These are phyloP conservation scores for Andalucia godoyi DNA, from an alignment of 78 protist species.

Conservation along the genomic window DNA sequence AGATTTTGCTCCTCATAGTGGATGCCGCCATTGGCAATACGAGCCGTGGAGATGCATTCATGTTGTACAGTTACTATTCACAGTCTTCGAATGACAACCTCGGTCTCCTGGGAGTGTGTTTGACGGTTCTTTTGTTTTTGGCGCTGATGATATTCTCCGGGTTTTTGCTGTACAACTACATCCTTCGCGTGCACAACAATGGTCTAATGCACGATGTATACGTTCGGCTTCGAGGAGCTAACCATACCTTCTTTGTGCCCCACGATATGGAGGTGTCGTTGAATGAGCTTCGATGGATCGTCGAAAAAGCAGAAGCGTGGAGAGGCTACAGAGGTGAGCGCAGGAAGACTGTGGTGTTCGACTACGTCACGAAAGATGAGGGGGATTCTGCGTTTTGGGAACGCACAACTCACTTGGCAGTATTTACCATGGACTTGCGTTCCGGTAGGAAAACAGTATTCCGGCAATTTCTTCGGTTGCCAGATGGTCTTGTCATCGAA, in stretches of 20 bases:
- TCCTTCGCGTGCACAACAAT: not conserved
- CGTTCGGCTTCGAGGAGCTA: too few species aligned
- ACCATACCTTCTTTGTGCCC: constrained; percentile 11
- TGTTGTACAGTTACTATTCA: not conserved
- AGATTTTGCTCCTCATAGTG: not conserved
- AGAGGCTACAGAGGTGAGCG: constrained; percentile 7
- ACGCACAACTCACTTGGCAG: not conserved
- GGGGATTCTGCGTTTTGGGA: not conserved
- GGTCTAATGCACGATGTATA: not conserved
- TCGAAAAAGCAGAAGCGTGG: not conserved
- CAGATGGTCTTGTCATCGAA: constrained; percentile 8
- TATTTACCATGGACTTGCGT: not conserved
- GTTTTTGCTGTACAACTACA: not conserved
- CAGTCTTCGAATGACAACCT: not conserved
- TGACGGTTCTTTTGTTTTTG: not conserved
- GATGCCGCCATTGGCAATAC: not conserved
- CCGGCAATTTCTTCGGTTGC: constrained; percentile 10
- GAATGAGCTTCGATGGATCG: not conserved
- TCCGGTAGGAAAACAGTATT: not conserved
- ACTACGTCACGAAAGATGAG: not conserved
- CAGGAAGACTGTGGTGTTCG: not conserved
- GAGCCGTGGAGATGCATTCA: constrained; percentile 7
- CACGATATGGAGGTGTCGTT: not conserved
- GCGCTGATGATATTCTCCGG: not conserved
- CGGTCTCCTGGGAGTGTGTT: not conserved